These are phyloP conservation scores for Cairneyella variabilis DNA, from an alignment of 495 filamentous ascomycete genomes.

Conservation along the genomic window DNA sequence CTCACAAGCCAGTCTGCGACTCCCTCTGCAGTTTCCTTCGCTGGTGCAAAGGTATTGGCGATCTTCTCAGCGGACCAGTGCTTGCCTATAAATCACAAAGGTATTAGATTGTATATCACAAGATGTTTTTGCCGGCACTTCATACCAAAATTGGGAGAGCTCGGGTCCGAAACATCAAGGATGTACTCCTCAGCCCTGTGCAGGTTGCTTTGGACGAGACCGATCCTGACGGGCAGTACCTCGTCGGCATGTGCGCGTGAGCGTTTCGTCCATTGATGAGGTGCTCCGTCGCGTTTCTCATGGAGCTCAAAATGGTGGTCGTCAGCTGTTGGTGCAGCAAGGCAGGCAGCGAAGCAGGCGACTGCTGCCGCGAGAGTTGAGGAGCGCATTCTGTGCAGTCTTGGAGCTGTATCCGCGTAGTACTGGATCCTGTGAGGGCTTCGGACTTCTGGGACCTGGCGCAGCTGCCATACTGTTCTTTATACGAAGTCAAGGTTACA, in stretches of 20 bases:
- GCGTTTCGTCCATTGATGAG: conserved; percentile 12
- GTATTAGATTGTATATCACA: conserved; percentile 8
- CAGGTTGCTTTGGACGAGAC: conserved; percentile 31
- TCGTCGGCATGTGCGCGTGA: conserved; percentile 6
- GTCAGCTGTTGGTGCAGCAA: conserved; percentile 5
- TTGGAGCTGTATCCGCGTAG: no score
- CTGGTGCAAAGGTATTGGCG: conserved; percentile 15
- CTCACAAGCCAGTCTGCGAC: conserved; percentile 17
- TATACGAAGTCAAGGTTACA: background rate
- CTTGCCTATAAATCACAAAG: conserved; percentile 10
- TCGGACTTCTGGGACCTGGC: background rate
- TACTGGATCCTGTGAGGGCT: no score
- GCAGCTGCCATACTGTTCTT: background rate
- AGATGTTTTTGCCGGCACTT: background rate
- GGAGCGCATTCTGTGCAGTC: conserved; percentile 14
- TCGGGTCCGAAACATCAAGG: conserved; percentile 27
- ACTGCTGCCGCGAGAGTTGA: conserved; percentile 1
- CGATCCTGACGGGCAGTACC: conserved; percentile 25
- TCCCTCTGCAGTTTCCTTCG: background rate
- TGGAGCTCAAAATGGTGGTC: conserved; percentile 17
- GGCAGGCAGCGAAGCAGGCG: background rate
- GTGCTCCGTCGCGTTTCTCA: conserved; percentile 19
- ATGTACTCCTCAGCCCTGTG: conserved; percentile 29
- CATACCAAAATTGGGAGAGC: conserved; percentile 26
- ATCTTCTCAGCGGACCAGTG: conserved; percentile 18